Base-by-base conservation (phyloP, 352 stramenopile species). In the Phytophthora sp. region DNA sequence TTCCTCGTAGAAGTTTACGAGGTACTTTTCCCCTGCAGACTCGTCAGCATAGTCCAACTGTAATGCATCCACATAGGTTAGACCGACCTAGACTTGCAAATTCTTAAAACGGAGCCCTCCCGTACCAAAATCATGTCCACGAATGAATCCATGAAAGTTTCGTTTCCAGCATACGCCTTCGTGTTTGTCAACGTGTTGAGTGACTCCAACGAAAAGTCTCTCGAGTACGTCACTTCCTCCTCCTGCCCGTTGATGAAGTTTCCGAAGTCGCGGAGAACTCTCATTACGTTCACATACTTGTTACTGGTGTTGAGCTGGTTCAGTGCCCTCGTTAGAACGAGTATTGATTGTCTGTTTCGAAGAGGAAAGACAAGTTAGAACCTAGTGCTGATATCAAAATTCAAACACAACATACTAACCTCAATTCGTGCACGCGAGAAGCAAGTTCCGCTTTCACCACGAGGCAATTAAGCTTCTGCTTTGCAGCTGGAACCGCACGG, bases 391-490 rank as follows among this genome's bases (percentile, higher is more conserved):
- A 41, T 15, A 41, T 23, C 10, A 2, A 13, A 17, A n/a, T 42
- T 5, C 5, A 24, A 26, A 2, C 6, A 24, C 2, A 42, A 15
- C 17, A 24, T 23, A 42, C 32, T 17, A 66, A 76, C 67, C 48
- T 66, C 20, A 76, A 23, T 24, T 72, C 41, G 27, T 76, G 44
- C n/a, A 58, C 45, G 2, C 55, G 62, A 21, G 50, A 69, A 21
- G 30, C 10, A 12, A 72, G 35, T 35, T 76, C 66, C n/a, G 62
- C n/a, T 39, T 76, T 72, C 34, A 76, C 20, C 18, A 72, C 3
- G 8, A 69, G 45, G 24, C 67, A 76, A n/a, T 62, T 34, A 15
- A 76, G 61, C 20, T 72, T 72, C 28, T 76, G 55, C 20, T 72
- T 72, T 18, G 31, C 55, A 35, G 55, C 60, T 5, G 62, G 62